Conservation (phyloP, 148 eudicot genomes). For the Rhododendron griersonianum region DNA sequence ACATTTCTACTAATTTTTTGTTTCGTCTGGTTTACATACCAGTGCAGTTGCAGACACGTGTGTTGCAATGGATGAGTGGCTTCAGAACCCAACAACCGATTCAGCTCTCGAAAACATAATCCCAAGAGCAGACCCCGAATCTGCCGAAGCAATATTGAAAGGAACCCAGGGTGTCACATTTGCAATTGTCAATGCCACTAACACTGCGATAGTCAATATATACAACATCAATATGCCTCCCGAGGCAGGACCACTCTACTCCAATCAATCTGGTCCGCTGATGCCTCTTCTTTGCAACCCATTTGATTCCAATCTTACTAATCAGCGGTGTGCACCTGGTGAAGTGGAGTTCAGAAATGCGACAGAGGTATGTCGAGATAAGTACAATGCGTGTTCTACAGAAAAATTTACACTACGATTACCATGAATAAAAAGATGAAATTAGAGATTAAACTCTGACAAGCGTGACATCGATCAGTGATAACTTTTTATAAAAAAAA, state of each 20-base stretch:
- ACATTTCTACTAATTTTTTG: background rate
- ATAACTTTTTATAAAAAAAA: background rate
- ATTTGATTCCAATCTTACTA: slow-evolving; percentile 12
- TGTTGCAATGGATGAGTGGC: slow-evolving; percentile 36
- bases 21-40: background rate
- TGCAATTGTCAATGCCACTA: slow-evolving; percentile 13
- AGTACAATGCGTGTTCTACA: background rate
- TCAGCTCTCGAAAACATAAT: slow-evolving; percentile 21
- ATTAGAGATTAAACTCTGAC: background rate
- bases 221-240: slow-evolving; percentile 21
- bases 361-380: slow-evolving; percentile 14
- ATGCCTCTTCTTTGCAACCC: slow-evolving; percentile 33
- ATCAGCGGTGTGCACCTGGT: slow-evolving; percentile 14
- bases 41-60: slow-evolving; percentile 33
- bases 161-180: slow-evolving; percentile 24
- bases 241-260: slow-evolving; percentile 16
- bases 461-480: background rate
- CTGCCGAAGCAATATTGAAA: slow-evolving; percentile 7
- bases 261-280: slow-evolving; percentile 24
- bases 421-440: background rate
- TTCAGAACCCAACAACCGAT: slow-evolving; percentile 28
- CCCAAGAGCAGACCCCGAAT: slow-evolving; percentile 15
- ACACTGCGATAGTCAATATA: slow-evolving; percentile 8
- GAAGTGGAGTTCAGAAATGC: slow-evolving; percentile 24
- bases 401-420: background rate